phyloP scores from a whole-genome alignment of 306 rosid species.

The peach (Prunus persica) region DNA sequence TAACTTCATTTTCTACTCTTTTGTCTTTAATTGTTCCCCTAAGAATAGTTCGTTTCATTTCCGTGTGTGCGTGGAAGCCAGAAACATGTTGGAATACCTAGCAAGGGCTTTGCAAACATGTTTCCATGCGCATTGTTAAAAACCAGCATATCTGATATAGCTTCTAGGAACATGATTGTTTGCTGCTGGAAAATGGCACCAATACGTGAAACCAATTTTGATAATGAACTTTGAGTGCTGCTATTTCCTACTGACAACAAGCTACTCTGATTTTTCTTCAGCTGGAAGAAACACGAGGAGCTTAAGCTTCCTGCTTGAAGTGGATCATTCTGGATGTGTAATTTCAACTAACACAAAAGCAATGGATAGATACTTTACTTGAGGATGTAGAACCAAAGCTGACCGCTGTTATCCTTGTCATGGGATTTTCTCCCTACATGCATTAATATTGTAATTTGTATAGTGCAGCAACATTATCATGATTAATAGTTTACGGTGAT shows the following conservation, averaged over 20 bases:
- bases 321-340: not conserved
- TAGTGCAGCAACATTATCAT: too few species aligned
- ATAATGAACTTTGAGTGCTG: not conserved
- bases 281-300: slow-evolving; percentile 38
- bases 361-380: not conserved
- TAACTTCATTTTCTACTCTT: not conserved
- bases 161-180: not conserved
- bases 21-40: not conserved
- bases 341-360: not conserved
- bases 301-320: slow-evolving; percentile 39
- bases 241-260: not conserved
- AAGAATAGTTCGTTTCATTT: not conserved
- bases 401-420: too few species aligned
- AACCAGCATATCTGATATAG: not conserved
- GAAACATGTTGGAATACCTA: not conserved
- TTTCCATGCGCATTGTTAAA: not conserved
- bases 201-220: not conserved
- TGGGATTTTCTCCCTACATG: too few species aligned
- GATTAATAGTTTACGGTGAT: too few species aligned
- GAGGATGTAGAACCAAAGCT: not conserved
- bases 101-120: not conserved
- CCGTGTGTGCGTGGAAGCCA: not conserved
- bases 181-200: not conserved
- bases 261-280: slow-evolving; percentile 5
- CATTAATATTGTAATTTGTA: too few species aligned